phyloP scores from a whole-genome alignment of 768 basidiomycete genomes.

The Chalciporus pseudorubinellus region DNA sequence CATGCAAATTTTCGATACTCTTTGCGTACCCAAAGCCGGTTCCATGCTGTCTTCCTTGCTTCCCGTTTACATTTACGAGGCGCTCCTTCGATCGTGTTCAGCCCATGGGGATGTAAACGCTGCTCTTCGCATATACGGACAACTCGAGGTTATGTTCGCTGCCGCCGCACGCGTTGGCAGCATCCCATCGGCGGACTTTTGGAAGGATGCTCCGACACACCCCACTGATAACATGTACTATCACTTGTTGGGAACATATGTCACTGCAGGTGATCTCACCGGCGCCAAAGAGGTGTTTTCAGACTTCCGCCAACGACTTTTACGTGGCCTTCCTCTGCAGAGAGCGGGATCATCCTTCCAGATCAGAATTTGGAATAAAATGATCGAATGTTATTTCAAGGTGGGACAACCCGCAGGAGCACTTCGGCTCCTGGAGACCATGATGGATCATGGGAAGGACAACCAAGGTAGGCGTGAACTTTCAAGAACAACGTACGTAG shows the following conservation, averaged over 20 bases:
- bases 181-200: not conserved
- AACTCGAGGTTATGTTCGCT: conserved; percentile 46
- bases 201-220: conserved; percentile 13
- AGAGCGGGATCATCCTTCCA: conserved; percentile 31
- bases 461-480: conserved; percentile 8
- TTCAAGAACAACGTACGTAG: not conserved
- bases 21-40: conserved; percentile 29
- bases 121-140: conserved; percentile 63
- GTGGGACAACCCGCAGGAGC: conserved; percentile 61
- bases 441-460: conserved; percentile 51
- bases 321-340: conserved; percentile 28
- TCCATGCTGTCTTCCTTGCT: conserved; percentile 20
- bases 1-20: conserved; percentile 67
- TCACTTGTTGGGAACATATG: conserved; percentile 58
- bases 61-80: conserved; percentile 42
- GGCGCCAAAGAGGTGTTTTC: conserved; percentile 60
- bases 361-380: conserved; percentile 65
- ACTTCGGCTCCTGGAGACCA: conserved; percentile 62
- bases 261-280: conserved; percentile 46
- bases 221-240: conserved; percentile 43
- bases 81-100: conserved; percentile 62
- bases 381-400: conserved; percentile 74
- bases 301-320: conserved; percentile 49
- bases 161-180: not conserved
- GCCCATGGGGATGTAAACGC: conserved; percentile 53